A percentile compares a stretch with the other conserved stretches of the same genome.
phyloP scores from a whole-genome alignment of 768 basidiomycete genomes.

The Crepidotus variabilis region DNA sequence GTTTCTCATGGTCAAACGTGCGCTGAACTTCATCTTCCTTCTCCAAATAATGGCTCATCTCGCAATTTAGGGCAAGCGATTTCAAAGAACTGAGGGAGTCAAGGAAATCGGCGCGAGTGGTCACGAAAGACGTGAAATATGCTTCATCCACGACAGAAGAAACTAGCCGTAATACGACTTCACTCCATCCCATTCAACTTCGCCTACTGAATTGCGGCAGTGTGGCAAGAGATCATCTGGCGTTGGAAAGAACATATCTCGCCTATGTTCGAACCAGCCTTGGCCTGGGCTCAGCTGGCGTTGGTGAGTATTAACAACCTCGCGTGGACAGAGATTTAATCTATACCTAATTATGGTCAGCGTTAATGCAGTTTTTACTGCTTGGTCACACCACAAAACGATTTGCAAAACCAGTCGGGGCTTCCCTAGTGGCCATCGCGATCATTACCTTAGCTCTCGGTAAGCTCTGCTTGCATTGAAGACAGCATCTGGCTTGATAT shows the following conservation, averaged over 20 bases:
- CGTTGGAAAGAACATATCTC: conserved; percentile 54
- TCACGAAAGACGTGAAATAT: too few relatives aligned
- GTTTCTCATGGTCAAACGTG: too few relatives aligned
- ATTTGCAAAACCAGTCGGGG: conserved; percentile 8
- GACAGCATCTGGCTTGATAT: neutral
- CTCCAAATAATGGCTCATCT: too few relatives aligned
- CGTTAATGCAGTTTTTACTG: conserved; percentile 13
- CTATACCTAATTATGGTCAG: neutral
- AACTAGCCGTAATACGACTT: too few relatives aligned
- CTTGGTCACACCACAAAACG: conserved; percentile 7
- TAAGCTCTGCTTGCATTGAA: neutral
- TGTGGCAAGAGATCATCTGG: conserved; percentile 55
- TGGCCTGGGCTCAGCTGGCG: conserved; percentile 45
- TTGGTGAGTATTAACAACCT: conserved; percentile 33
- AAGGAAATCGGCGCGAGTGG: too few relatives aligned
- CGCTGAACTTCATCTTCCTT: too few relatives aligned
- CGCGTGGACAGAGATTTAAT: too few relatives aligned
- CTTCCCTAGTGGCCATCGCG: neutral
- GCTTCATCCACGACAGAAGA: too few relatives aligned
- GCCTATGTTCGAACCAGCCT: conserved; percentile 57
- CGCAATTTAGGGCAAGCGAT: too few relatives aligned
- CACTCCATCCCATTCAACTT: conserved; percentile 3
- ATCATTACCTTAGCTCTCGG: neutral
- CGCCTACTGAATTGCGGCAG: conserved; percentile 46
- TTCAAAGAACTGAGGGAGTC: too few relatives aligned